These are phyloP conservation scores for Cornus florida DNA, from an alignment of 148 eudicot genomes.

Conservation along the genomic window DNA sequence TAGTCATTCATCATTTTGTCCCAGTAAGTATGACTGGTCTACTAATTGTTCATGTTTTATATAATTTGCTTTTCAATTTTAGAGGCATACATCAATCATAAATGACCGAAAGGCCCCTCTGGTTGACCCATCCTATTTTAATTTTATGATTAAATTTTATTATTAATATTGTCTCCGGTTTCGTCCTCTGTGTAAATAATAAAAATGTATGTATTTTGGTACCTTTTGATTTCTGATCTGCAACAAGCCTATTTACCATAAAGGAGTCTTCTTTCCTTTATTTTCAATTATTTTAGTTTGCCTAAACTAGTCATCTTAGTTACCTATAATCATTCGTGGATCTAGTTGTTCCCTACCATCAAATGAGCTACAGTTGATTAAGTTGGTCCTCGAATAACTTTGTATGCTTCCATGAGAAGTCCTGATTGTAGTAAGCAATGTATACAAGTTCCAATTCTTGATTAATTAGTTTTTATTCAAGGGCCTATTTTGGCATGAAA, in stretches of 20 bases:
- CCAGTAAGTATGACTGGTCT: no score
- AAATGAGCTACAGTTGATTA: background rate
- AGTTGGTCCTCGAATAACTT: background rate
- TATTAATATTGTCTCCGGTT: no score
- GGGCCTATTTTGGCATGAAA: background rate
- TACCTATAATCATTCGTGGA: background rate
- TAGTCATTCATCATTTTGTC: no score
- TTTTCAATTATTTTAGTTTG: background rate
- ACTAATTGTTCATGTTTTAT: no score
- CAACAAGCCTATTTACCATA: background rate
- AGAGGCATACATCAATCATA: no score
- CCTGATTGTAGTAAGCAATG: background rate
- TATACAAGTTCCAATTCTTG: background rate
- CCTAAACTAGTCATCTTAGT: background rate
- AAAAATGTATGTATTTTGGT: no score
- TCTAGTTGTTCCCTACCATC: background rate
- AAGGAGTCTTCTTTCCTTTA: background rate
- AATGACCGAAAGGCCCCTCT: no score
- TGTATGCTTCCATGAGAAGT: background rate
- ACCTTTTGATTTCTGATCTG: no score
- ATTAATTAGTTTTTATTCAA: background rate
- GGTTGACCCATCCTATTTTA: no score
- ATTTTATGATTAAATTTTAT: no score
- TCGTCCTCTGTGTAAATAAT: no score
- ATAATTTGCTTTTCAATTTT: no score